Evolutionary conservation across 75 land plant genomes (phyloP).

Genomic region (Adiantum capillusveneris): DNA sequence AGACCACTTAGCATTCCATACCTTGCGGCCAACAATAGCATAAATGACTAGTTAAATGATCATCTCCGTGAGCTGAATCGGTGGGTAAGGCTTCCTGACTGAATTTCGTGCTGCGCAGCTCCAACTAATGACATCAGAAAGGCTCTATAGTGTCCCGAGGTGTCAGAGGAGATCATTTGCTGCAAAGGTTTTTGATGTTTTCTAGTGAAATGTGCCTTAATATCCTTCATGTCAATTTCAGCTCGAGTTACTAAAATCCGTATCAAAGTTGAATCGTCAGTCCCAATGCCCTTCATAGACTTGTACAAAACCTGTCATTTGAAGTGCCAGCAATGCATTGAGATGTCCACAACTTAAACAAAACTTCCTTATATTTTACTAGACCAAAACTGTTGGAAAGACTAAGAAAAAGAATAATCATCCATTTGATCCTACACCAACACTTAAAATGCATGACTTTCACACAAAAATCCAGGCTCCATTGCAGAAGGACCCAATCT

Average conservation of each 20-base stretch:
- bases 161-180: constrained; percentile 41
- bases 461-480: no score
- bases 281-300: constrained; percentile 49
- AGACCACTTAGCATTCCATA: no score
- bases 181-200: constrained; percentile 50
- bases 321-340: no score
- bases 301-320: constrained; percentile 26
- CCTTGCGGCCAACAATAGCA: neutral
- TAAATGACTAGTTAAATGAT: neutral
- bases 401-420: no score
- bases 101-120: neutral
- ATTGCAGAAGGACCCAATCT: no score
- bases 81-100: neutral
- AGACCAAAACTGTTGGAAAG: no score
- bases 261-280: constrained; percentile 56
- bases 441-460: no score
- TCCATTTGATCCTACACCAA: no score
- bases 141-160: constrained; percentile 53
- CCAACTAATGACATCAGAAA: constrained; percentile 51
- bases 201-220: constrained; percentile 42
- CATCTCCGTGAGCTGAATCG: neutral
- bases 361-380: no score
- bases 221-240: constrained; percentile 48
- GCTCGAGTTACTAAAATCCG: constrained; percentile 66
- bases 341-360: no score